A percentile compares a stretch with the other conserved stretches of the same genome.
Evolutionary conservation across 331 rosid genomes (phyloP).

Genomic region (Quercus tomentella): DNA sequence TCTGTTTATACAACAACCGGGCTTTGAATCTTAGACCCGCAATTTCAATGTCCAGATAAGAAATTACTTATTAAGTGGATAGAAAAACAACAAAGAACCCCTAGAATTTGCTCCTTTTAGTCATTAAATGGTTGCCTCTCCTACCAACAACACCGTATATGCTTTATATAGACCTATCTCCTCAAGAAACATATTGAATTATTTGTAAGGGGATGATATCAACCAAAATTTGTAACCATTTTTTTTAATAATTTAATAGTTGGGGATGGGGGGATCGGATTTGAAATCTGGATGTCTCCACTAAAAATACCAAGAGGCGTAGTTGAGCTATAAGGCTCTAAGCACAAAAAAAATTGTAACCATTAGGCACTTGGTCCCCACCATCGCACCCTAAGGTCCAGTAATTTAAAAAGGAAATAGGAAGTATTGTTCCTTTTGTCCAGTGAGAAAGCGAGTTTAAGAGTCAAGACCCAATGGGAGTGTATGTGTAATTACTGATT

Average conservation of each 20-base stretch:
- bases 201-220: not conserved
- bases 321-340: no score
- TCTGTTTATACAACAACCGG: not conserved
- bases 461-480: no score
- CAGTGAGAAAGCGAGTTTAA: no score
- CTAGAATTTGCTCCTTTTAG: not conserved
- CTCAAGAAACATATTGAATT: not conserved
- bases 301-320: no score
- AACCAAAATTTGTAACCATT: not conserved
- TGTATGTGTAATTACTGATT: no score
- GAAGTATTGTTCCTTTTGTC: no score
- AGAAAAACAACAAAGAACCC: not conserved
- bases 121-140: not conserved
- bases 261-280: no score
- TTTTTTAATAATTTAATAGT: no score
- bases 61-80: not conserved
- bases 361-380: not conserved
- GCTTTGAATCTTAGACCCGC: not conserved
- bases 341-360: no score
- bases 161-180: not conserved
- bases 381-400: not conserved
- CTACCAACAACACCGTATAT: not conserved
- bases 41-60: not conserved
- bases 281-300: no score
- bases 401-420: not conserved